Evolutionary conservation across 1,139 yeast genomes (phyloP).

Genomic region (Suhomyces anneliseae): DNA sequence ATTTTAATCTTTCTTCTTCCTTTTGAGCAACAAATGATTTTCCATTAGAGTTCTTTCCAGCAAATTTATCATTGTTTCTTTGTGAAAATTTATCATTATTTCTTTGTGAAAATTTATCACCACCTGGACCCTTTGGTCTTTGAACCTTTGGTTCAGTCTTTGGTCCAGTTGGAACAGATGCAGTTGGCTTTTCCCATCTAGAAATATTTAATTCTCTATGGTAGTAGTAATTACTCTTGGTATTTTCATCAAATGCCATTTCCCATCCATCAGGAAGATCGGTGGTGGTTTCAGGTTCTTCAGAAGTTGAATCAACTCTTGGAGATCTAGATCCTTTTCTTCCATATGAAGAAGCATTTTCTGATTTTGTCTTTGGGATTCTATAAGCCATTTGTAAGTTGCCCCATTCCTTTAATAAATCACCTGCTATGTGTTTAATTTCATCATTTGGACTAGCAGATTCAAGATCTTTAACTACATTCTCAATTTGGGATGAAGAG

Average conservation of each 20-base stretch:
- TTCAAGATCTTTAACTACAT: slow-evolving; percentile 51
- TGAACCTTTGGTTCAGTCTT: slow-evolving; percentile 5
- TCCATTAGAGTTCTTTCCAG: slow-evolving; percentile 3
- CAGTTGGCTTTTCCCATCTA: slow-evolving; percentile 60
- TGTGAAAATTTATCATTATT: neutral
- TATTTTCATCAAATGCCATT: slow-evolving; percentile 44
- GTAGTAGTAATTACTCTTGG: slow-evolving; percentile 52
- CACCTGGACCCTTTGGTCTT: neutral
- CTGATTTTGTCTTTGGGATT: slow-evolving; percentile 55
- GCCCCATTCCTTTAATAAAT: slow-evolving; percentile 68
- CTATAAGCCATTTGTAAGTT: slow-evolving; percentile 77
- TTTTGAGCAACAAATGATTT: slow-evolving; percentile 25
- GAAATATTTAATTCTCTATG: slow-evolving; percentile 47
- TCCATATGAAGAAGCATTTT: slow-evolving; percentile 26
- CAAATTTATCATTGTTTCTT: neutral
- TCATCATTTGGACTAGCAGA: slow-evolving; percentile 29
- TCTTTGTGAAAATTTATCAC: neutral
- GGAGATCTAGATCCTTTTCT: slow-evolving; percentile 25
- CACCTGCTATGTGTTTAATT: slow-evolving; percentile 37
- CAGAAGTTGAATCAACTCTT: slow-evolving; percentile 4
- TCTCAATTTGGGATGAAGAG: slow-evolving; percentile 74
- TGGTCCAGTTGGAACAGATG: slow-evolving; percentile 29
- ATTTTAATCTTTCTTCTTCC: slow-evolving; percentile 37
- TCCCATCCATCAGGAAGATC: slow-evolving; percentile 55
- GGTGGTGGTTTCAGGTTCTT: slow-evolving; percentile 3